phyloP scores from a whole-genome alignment of 2,329 filamentous ascomycete species.

The Ceratocystis variospora region DNA sequence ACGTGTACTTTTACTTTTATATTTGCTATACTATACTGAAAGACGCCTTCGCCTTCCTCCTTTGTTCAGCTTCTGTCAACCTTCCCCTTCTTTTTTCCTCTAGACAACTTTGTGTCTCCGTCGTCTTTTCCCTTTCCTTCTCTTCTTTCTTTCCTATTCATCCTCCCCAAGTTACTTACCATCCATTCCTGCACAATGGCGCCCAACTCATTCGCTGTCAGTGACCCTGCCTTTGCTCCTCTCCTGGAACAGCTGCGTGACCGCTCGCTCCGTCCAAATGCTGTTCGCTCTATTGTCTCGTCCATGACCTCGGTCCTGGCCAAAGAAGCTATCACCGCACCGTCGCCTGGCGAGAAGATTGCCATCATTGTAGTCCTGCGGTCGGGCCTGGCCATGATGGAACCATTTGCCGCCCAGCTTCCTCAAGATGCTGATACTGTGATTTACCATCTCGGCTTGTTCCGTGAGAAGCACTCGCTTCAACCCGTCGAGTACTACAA shows the following conservation, averaged over 20 bases:
- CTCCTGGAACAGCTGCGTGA: slow-evolving; percentile 20
- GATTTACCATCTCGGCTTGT: slow-evolving; percentile 87
- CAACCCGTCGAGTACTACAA: slow-evolving; percentile 96
- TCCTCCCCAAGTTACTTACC: neutral
- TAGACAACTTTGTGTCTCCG: neutral
- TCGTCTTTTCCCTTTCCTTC: neutral
- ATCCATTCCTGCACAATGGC: slow-evolving; percentile 3
- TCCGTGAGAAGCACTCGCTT: slow-evolving; percentile 75
- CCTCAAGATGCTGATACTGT: slow-evolving; percentile 69
- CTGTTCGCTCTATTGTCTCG: slow-evolving; percentile 22
- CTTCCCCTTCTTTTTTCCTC: neutral
- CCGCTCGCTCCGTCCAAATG: slow-evolving; percentile 17
- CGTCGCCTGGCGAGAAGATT: slow-evolving; percentile 22
- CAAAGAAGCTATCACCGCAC: slow-evolving; percentile 20
- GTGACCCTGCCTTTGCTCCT: slow-evolving; percentile 13
- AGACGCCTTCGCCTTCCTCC: neutral
- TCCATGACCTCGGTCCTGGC: slow-evolving; percentile 23
- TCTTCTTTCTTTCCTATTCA: neutral
- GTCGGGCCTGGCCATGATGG: slow-evolving; percentile 29
- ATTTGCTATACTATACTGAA: neutral
- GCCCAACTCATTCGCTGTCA: slow-evolving; percentile 13
- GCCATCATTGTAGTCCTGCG: slow-evolving; percentile 28
- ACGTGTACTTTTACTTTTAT: neutral
- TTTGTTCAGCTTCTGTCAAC: neutral
- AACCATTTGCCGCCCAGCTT: slow-evolving; percentile 51